phyloP scores from a whole-genome alignment of 2,329 filamentous ascomycete species.

The Pseudogymnoascus sp. region DNA sequence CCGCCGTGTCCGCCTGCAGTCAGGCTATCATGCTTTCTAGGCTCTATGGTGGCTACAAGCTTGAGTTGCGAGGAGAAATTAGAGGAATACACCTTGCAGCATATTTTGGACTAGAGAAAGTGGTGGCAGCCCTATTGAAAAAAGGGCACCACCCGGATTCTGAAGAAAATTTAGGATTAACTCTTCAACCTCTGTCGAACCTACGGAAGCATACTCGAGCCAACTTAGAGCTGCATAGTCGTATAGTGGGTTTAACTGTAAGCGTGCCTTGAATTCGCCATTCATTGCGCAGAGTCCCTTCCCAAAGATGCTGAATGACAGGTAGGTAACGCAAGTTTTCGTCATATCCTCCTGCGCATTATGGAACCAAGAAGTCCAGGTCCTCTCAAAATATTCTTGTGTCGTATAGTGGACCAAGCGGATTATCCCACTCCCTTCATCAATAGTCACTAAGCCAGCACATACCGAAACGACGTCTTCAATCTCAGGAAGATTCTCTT shows the following conservation, averaged over 20 bases:
- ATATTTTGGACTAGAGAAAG: too few species aligned
- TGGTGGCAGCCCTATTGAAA: too few species aligned
- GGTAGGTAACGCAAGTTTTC: slow-evolving; percentile 29
- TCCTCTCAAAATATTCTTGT: slow-evolving; percentile 36
- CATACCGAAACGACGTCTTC: slow-evolving; percentile 24
- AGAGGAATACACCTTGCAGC: too few species aligned
- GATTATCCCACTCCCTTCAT: slow-evolving; percentile 32
- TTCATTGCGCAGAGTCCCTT: slow-evolving; percentile 11
- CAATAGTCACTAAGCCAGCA: slow-evolving; percentile 35
- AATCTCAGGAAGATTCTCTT: slow-evolving; percentile 29
- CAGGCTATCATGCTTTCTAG: too few species aligned
- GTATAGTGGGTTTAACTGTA: slow-evolving; percentile 17
- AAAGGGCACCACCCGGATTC: too few species aligned
- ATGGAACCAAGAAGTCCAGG: slow-evolving; percentile 25
- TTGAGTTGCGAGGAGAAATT: too few species aligned
- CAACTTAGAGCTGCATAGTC: slow-evolving; percentile 21
- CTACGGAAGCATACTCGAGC: slow-evolving; percentile 18
- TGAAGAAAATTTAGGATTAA: slow-evolving; percentile 16
- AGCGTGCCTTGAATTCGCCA: slow-evolving; percentile 13
- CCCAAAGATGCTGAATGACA: slow-evolving; percentile 28
- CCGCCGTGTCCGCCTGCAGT: too few species aligned
- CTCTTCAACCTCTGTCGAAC: slow-evolving; percentile 10
- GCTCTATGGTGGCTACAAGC: too few species aligned
- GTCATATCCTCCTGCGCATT: slow-evolving; percentile 24
- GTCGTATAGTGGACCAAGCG: slow-evolving; percentile 39